Percentiles rank a stretch among this genome's conserved stretches.
Evolutionary conservation across 352 stramenopile genomes (phyloP).

Genomic region (Phytophthora lateralis): DNA sequence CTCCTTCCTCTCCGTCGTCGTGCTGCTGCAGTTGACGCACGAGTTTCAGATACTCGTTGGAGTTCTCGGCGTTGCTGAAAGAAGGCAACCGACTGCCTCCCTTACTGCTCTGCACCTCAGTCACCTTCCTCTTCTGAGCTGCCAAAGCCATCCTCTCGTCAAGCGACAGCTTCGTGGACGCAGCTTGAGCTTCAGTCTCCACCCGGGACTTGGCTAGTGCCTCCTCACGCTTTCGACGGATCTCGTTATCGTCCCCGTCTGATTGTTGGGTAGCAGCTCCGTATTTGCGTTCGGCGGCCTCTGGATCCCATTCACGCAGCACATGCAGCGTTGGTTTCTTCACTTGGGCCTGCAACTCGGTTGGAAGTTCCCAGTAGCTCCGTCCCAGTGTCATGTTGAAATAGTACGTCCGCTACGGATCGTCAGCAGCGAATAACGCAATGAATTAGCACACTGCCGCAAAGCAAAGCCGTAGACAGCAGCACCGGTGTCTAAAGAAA

Average conservation of each 20-base stretch:
- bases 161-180: conserved; percentile 31
- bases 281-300: conserved; percentile 43
- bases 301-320: conserved; percentile 54
- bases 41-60: conserved; percentile 66
- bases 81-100: conserved; percentile 6
- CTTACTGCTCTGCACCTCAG: conserved; percentile 41
- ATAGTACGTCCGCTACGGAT: conserved; percentile 70
- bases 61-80: conserved; percentile 16
- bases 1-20: conserved; percentile 52
- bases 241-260: conserved; percentile 33
- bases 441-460: conserved; percentile 4
- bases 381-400: conserved; percentile 79
- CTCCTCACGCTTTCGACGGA: conserved; percentile 47
- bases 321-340: conserved; percentile 51
- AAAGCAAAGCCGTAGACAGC: not conserved
- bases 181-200: conserved; percentile 16
- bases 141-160: conserved; percentile 69
- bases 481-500: conserved; percentile 5
- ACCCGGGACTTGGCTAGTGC: conserved; percentile 42
- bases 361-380: conserved; percentile 77
- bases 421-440: not conserved
- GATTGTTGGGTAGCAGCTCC: conserved; percentile 20
- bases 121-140: conserved; percentile 57
- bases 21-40: conserved; percentile 69
- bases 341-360: conserved; percentile 55